Conservation (phyloP, 495 filamentous ascomycete species). For the Immersiella caudata region DNA sequence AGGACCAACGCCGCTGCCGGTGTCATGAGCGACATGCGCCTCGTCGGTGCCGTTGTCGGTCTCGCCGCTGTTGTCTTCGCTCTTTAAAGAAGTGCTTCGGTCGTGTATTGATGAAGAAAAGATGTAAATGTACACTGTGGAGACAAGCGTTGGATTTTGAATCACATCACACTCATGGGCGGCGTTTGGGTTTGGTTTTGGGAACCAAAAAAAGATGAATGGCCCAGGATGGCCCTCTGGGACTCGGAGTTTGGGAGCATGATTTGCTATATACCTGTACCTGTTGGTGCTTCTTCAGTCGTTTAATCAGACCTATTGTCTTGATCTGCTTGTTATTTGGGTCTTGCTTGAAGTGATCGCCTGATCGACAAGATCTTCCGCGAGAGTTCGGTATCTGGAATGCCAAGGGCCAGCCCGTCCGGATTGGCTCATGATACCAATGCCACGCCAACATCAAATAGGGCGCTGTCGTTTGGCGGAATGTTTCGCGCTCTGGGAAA, state of each 20-base stretch:
- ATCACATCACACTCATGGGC: background rate
- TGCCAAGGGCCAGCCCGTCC: too few relatives aligned
- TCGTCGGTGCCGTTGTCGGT: background rate
- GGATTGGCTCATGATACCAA: too few relatives aligned
- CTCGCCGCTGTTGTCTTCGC: slow-evolving; percentile 1
- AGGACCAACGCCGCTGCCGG: background rate
- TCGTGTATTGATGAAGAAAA: background rate
- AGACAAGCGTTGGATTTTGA: background rate
- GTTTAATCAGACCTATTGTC: too few relatives aligned
- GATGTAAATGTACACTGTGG: background rate
- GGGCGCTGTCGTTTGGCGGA: too few relatives aligned
- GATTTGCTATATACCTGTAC: background rate
- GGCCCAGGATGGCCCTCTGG: background rate
- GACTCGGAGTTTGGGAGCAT: background rate
- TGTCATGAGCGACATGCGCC: background rate
- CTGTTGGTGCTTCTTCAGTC: too few relatives aligned
- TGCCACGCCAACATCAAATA: too few relatives aligned
- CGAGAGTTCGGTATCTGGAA: too few relatives aligned
- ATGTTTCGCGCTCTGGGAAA: too few relatives aligned
- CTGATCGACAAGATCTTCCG: too few relatives aligned
- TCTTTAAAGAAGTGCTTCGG: background rate
- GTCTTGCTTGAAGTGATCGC: too few relatives aligned
- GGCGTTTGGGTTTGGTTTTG: background rate
- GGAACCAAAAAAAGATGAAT: background rate
- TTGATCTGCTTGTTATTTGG: too few relatives aligned